Evolutionary conservation across 2,329 filamentous ascomycete species (phyloP), one percentile per base, ranked within the genome.

Genomic region (Verticillium zaregamsianum): DNA sequence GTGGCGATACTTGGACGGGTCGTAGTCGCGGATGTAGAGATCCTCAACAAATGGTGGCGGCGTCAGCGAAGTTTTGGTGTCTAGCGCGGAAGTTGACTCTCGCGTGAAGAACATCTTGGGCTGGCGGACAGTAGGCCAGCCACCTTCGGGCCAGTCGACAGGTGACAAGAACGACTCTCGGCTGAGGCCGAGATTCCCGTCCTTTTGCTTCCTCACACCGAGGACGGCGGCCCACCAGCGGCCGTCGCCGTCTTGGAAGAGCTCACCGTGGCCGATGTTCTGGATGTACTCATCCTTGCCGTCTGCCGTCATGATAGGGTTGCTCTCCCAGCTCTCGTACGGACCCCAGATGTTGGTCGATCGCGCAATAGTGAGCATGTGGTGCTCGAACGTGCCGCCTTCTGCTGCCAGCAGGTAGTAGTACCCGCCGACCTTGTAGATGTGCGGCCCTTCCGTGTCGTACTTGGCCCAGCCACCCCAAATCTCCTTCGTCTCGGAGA

Each of bases 261-360:
- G 63, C 63, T 86, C 84, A 2, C 81, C 79, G 61, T 86, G 84
- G 0, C 84, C 84, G 0, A 84, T 77, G 2, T 82, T 82, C 66
- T 86, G 82, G 60, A 79, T 80, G 59, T 77, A 79, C 32, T 66
- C 72, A 0, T 54, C 40, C 0, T 76, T 79, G 32, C 80, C 78
- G 8, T 73, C 73, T 20, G 78, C 79, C 0, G 77, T 81, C 28
- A 84, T 66, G 4, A 82, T 73, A 0, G 81, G 82, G 63, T 84
- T 82, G 1, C 65, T 55, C 0, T 69, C 65, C 58, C 70, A 74
- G 0, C 66, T 64, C 28, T 76, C 20, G 54, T 66, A 28, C 58
- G 68, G 69, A 0, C 69, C 70, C 69, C 69, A 71, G 11, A 70
- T 66, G 31, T 64, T 62, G 28, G 60, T 58, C 0, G 68, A 68